Evolutionary conservation across 306 rosid genomes (phyloP).

Genomic region (Cajanus cajan): DNA sequence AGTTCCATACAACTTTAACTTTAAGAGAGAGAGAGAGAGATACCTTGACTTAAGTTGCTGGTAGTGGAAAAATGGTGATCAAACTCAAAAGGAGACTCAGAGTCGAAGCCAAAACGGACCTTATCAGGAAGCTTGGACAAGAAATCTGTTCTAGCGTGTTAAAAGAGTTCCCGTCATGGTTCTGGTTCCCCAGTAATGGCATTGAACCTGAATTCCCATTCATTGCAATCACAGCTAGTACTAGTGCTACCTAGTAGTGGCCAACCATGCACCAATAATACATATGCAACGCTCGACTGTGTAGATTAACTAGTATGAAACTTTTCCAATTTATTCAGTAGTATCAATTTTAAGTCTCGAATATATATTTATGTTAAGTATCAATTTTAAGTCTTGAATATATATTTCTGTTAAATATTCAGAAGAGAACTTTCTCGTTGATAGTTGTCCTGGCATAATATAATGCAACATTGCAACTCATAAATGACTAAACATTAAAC

Average conservation of each 20-base stretch:
- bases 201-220: not conserved
- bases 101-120: slow-evolving; percentile 40
- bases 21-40: not conserved
- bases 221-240: not conserved
- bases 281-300: too few relatives aligned
- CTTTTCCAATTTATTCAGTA: too few relatives aligned
- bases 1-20: not conserved
- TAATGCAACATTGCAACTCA: not conserved
- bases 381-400: too few relatives aligned
- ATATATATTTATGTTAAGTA: too few relatives aligned
- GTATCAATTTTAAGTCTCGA: too few relatives aligned
- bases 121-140: slow-evolving; percentile 49
- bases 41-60: slow-evolving; percentile 44
- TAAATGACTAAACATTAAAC: not conserved
- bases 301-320: too few relatives aligned
- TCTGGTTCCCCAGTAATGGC: slow-evolving; percentile 19
- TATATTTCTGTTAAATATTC: too few relatives aligned
- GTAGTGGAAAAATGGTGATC: slow-evolving; percentile 32
- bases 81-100: slow-evolving; percentile 40
- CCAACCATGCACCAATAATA: not conserved
- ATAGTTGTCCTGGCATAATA: too few relatives aligned
- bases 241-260: not conserved
- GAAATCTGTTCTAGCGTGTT: slow-evolving; percentile 36
- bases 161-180: not conserved
- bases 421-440: too few relatives aligned